These are phyloP conservation scores for Solanum boliviense DNA, from an alignment of 257 asterid genomes.

Conservation along the genomic window DNA sequence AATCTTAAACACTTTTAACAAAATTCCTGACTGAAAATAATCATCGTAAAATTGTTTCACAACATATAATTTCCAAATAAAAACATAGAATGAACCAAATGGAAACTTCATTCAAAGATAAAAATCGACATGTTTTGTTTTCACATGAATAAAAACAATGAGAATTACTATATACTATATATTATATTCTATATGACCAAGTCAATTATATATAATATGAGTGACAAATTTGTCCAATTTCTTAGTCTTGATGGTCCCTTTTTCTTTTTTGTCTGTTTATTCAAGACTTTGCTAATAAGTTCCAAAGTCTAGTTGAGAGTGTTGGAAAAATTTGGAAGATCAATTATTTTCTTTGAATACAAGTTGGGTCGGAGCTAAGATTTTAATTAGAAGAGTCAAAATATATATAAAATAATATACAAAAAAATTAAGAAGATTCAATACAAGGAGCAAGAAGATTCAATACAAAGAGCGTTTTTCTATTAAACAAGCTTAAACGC, in stretches of 20 bases:
- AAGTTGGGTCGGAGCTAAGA: background rate
- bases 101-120: background rate
- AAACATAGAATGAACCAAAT: background rate
- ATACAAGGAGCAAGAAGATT: background rate
- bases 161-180: background rate
- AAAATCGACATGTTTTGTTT: background rate
- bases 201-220: background rate
- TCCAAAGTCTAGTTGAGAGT: background rate
- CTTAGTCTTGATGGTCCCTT: background rate
- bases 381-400: background rate
- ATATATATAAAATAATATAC: background rate
- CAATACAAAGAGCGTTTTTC: background rate
- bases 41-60: background rate
- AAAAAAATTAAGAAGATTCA: background rate
- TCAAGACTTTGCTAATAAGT: background rate
- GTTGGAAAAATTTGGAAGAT: background rate
- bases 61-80: background rate
- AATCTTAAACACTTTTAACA: background rate
- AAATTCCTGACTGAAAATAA: background rate
- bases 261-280: background rate
- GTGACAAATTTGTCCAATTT: background rate
- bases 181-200: background rate
- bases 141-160: background rate
- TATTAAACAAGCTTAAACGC: too few species aligned
- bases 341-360: background rate